These are phyloP conservation scores for Kazachstania martiniae DNA, from an alignment of 805 yeast genomes.

Conservation along the genomic window DNA sequence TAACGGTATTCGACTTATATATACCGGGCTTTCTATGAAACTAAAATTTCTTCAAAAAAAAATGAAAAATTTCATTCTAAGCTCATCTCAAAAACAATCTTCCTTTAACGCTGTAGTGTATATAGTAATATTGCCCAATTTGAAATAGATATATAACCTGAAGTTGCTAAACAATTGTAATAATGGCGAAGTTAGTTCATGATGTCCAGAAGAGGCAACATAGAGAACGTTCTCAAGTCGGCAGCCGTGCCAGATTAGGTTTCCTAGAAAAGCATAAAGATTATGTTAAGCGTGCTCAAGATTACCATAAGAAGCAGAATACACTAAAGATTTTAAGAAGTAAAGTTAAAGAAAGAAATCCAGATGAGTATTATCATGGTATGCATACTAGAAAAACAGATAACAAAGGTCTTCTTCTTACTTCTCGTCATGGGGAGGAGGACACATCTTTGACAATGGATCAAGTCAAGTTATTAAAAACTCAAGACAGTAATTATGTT, in stretches of 20 bases:
- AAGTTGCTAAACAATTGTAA: too few relatives aligned
- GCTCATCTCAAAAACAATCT: constrained; percentile 4
- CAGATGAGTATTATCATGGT: constrained; percentile 94
- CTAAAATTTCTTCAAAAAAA: too few relatives aligned
- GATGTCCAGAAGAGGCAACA: constrained; percentile 95
- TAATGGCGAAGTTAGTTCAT: constrained; percentile 73
- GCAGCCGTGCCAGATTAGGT: constrained; percentile 63
- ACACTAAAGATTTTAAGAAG: constrained; percentile 57
- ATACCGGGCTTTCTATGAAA: too few relatives aligned
- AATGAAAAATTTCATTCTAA: constrained; percentile 4
- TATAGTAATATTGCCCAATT: too few relatives aligned
- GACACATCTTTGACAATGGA: constrained; percentile 43
- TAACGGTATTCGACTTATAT: too few relatives aligned
- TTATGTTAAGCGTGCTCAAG: constrained; percentile 60
- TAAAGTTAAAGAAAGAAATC: constrained; percentile 68
- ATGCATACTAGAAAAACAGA: constrained; percentile 71
- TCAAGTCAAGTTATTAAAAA: constrained; percentile 72
- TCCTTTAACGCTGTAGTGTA: too few relatives aligned
- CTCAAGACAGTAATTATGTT: constrained; percentile 84
- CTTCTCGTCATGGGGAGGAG: constrained; percentile 50
- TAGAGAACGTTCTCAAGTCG: constrained; percentile 83
- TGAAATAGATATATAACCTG: too few relatives aligned
- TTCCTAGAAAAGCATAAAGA: constrained; percentile 89
- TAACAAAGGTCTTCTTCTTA: constrained; percentile 51
- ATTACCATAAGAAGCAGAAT: constrained; percentile 48